Conservation (phyloP, 148 eudicot species). For the Polygonum aviculare region DNA sequence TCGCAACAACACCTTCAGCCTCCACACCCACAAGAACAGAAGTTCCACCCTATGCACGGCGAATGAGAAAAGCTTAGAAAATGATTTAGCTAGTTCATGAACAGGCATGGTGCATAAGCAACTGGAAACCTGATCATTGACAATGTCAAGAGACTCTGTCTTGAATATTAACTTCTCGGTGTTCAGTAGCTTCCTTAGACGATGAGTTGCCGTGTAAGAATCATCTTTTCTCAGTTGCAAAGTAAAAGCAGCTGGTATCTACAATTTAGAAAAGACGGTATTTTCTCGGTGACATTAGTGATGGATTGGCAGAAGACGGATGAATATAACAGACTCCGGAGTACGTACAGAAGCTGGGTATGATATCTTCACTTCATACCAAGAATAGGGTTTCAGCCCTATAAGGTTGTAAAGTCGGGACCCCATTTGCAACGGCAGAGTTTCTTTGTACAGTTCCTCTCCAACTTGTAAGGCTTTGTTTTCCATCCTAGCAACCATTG, state of each 20-base stretch:
- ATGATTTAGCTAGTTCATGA: neutral
- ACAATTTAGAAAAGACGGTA: constrained; percentile 13
- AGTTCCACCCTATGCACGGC: constrained; percentile 37
- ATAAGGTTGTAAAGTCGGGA: constrained; percentile 50
- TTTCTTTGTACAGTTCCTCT: constrained; percentile 59
- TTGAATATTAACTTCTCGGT: constrained; percentile 81
- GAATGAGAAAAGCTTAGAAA: neutral
- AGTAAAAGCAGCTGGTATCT: constrained; percentile 80
- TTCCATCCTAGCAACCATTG: constrained; percentile 21
- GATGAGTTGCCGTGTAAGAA: constrained; percentile 37
- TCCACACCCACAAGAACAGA: constrained; percentile 61
- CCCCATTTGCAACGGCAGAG: constrained; percentile 58
- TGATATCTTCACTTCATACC: constrained; percentile 99
- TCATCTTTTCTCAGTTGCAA: constrained; percentile 43
- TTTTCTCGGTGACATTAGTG: constrained; percentile 1
- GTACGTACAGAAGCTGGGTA: constrained; percentile 92
- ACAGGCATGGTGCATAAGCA: neutral
- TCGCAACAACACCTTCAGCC: constrained; percentile 82
- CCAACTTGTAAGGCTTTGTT: constrained; percentile 53
- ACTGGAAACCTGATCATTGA: constrained; percentile 39
- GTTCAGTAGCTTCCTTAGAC: constrained; percentile 61
- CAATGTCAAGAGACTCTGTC: constrained; percentile 34
- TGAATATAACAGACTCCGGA: neutral
- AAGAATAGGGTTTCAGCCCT: constrained; percentile 52
- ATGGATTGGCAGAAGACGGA: constrained; percentile 2